Conservation (phyloP, 805 yeast species). For the Yarrowia sp. region DNA sequence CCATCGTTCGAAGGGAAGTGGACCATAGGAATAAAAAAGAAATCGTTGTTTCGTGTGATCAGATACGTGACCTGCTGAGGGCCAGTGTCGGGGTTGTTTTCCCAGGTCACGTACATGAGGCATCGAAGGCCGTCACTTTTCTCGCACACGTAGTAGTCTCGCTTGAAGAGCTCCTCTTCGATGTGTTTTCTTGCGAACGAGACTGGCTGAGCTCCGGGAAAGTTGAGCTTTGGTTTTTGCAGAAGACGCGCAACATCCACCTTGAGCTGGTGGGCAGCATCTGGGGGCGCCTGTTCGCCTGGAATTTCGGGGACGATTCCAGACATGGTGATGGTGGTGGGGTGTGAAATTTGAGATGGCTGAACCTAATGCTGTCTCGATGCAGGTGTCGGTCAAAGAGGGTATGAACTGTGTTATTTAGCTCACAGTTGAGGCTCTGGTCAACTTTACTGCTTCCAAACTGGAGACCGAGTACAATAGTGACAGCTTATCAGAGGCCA, state of each 20-base stretch:
- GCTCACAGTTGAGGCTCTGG: neutral
- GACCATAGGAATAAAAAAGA: conserved; percentile 67
- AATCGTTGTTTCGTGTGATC: conserved; percentile 85
- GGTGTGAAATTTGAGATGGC: conserved; percentile 1
- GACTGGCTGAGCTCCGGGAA: conserved; percentile 95
- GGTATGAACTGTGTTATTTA: neutral
- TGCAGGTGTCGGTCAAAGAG: neutral
- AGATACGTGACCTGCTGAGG: conserved; percentile 81
- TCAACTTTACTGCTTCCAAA: neutral
- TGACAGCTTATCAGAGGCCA: too few relatives aligned
- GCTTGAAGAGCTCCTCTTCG: conserved; percentile 52
- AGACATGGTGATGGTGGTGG: conserved; percentile 3
- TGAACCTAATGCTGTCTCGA: conserved; percentile 4
- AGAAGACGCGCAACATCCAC: conserved; percentile 62
- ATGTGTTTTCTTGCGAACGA: conserved; percentile 79
- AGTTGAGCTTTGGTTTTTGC: conserved; percentile 52
- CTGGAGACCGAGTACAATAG: too few relatives aligned
- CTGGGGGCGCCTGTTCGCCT: conserved; percentile 72
- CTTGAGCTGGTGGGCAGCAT: conserved; percentile 64
- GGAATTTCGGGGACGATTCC: conserved; percentile 25
- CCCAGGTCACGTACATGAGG: conserved; percentile 53
- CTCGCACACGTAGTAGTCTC: conserved; percentile 93
- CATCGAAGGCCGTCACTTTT: conserved; percentile 92
- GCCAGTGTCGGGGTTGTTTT: conserved; percentile 44
- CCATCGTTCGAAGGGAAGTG: conserved; percentile 67